A percentile compares a stretch with the other conserved stretches of the same genome.
Conservation (phyloP, 164 flowering plant species). For the Sedum album region DNA sequence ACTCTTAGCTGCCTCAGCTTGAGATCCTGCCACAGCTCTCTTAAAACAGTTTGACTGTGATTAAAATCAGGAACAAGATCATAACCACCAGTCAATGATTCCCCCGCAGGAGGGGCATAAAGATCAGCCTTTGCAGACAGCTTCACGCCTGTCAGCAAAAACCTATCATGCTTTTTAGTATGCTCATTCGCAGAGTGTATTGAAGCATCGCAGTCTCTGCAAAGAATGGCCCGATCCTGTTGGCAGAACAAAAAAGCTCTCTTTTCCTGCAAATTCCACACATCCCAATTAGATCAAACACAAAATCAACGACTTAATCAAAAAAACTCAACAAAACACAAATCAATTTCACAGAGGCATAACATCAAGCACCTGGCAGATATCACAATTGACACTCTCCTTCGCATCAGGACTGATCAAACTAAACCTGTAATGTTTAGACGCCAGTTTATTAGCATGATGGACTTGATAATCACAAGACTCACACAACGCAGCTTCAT, state of each 20-base stretch:
- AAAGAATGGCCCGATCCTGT: slow-evolving; percentile 80
- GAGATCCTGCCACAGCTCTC: slow-evolving; percentile 8
- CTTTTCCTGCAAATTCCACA: slow-evolving; percentile 40
- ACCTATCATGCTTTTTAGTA: slow-evolving; percentile 67
- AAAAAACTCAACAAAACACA: background rate
- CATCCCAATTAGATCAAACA: background rate
- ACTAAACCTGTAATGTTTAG: slow-evolving; percentile 55
- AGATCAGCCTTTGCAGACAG: slow-evolving; percentile 25
- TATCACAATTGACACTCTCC: slow-evolving; percentile 41
- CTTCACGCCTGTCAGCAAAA: slow-evolving; percentile 76
- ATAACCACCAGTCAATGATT: background rate
- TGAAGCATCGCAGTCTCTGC: slow-evolving; percentile 67
- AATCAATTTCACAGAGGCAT: background rate
- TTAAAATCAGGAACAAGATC: slow-evolving; percentile 18
- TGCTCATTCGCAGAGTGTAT: slow-evolving; percentile 70
- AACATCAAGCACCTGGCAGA: slow-evolving; percentile 40
- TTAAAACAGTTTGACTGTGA: slow-evolving; percentile 12
- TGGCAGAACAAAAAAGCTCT: slow-evolving; percentile 78
- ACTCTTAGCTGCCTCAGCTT: background rate
- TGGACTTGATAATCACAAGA: slow-evolving; percentile 68
- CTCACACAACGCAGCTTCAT: slow-evolving; percentile 61
- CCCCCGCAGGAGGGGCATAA: slow-evolving; percentile 7
- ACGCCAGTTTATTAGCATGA: slow-evolving; percentile 67
- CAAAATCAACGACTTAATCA: background rate
- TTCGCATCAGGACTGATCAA: slow-evolving; percentile 36